A percentile compares a stretch with the other conserved stretches of the same genome.
These are phyloP conservation scores for Epichloe gansuensis DNA, from an alignment of 2,329 filamentous ascomycete genomes.

Conservation along the genomic window DNA sequence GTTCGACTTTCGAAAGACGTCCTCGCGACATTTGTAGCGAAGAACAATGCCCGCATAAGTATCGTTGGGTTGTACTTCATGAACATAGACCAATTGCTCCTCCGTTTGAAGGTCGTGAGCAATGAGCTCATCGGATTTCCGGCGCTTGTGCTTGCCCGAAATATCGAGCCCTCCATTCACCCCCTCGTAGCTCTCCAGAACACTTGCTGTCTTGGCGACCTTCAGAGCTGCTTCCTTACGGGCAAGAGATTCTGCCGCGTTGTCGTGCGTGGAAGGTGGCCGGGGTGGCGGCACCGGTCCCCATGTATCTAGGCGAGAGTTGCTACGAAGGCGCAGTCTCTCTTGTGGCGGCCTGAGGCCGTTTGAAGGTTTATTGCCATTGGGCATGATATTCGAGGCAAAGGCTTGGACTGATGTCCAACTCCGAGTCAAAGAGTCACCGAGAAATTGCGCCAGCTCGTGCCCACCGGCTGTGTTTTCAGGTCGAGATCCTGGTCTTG, in stretches of 20 bases:
- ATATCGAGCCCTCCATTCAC: constrained; percentile 47
- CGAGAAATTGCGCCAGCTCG: constrained; percentile 30
- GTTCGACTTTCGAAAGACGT: constrained; percentile 76
- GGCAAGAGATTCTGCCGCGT: constrained; percentile 41
- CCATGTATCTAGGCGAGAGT: constrained; percentile 26
- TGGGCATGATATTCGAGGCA: constrained; percentile 31
- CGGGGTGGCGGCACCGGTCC: constrained; percentile 35
- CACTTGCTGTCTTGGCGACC: constrained; percentile 44
- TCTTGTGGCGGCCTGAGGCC: neutral
- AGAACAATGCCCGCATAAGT: constrained; percentile 87
- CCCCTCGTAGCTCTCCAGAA: constrained; percentile 49
- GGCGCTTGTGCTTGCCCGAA: constrained; percentile 47
- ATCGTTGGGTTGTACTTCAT: constrained; percentile 70
- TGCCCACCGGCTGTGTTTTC: constrained; percentile 23
- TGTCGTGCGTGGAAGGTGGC: constrained; percentile 30
- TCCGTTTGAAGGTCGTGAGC: constrained; percentile 45
- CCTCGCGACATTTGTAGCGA: constrained; percentile 75
- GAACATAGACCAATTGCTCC: constrained; percentile 80
- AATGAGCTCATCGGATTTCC: constrained; percentile 53
- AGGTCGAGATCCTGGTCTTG: constrained; percentile 11
- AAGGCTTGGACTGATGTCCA: constrained; percentile 46
- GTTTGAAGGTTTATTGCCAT: constrained; percentile 12
- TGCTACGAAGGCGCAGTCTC: constrained; percentile 4
- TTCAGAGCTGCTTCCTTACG: constrained; percentile 43
- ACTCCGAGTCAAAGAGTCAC: constrained; percentile 38